Percentiles rank a stretch among this genome's conserved stretches.
Conservation (phyloP, 2,329 filamentous ascomycete species). For the Cytospora mali region DNA sequence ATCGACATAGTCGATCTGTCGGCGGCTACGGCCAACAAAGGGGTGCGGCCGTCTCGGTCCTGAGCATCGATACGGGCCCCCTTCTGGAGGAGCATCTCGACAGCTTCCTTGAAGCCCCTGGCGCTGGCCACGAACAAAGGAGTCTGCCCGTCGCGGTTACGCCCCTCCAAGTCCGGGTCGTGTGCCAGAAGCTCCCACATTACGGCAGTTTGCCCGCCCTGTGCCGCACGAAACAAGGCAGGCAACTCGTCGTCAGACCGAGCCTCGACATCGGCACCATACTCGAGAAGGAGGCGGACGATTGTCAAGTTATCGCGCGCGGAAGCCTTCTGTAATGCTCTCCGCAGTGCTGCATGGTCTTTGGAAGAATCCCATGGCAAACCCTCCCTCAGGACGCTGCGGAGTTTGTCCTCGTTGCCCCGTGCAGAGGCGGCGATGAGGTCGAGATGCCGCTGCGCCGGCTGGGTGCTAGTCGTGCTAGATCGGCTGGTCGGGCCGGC, state of each 20-base stretch:
- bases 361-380: slow-evolving; percentile 38
- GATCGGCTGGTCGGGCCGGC: slow-evolving; percentile 24
- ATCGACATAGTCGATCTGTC: slow-evolving; percentile 38
- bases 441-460: slow-evolving; percentile 42
- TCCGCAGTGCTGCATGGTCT: slow-evolving; percentile 42
- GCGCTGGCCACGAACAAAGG: slow-evolving; percentile 41
- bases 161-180: slow-evolving; percentile 39
- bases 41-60: slow-evolving; percentile 42
- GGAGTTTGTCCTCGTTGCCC: slow-evolving; percentile 42
- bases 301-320: slow-evolving; percentile 42
- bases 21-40: slow-evolving; percentile 41
- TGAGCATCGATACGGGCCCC: slow-evolving; percentile 40
- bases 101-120: slow-evolving; percentile 40
- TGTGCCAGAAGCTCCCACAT: slow-evolving; percentile 39
- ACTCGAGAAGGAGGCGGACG: slow-evolving; percentile 42
- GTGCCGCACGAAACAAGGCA: slow-evolving; percentile 43
- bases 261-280: slow-evolving; percentile 42
- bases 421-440: slow-evolving; percentile 43
- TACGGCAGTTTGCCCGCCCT: slow-evolving; percentile 40
- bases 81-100: slow-evolving; percentile 37
- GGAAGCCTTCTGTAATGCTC: slow-evolving; percentile 43
- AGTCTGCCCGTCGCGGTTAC: slow-evolving; percentile 39
- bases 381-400: slow-evolving; percentile 41
- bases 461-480: slow-evolving; percentile 43
- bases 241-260: slow-evolving; percentile 40